Evolutionary conservation across 2,329 filamentous ascomycete genomes (phyloP).

Genomic region (Furcasterigmium furcatum): DNA sequence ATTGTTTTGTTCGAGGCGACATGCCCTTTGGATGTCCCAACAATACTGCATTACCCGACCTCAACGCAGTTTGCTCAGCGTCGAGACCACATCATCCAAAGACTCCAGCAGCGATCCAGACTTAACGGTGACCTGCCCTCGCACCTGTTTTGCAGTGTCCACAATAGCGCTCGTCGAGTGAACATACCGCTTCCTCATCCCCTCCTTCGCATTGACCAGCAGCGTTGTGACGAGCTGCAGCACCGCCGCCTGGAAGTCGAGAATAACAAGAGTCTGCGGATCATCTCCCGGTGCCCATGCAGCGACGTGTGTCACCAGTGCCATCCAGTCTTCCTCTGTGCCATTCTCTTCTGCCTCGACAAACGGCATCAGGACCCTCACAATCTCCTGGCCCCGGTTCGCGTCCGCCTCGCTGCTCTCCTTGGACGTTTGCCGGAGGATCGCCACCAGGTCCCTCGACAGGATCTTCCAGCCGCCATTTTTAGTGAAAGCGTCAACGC

Average conservation of each 20-base stretch:
- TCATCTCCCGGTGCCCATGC: constrained; percentile 39
- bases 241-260: constrained; percentile 51
- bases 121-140: constrained; percentile 19
- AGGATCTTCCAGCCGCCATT: constrained; percentile 54
- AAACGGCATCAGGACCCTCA: constrained; percentile 51
- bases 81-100: constrained; percentile 41
- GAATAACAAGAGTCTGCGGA: constrained; percentile 18
- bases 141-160: constrained; percentile 43
- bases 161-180: constrained; percentile 48
- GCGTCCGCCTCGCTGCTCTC: constrained; percentile 26
- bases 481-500: constrained; percentile 42
- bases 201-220: constrained; percentile 40
- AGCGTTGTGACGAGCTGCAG: constrained; percentile 54
- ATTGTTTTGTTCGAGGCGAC: too few relatives aligned
- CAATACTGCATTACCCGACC: too few relatives aligned
- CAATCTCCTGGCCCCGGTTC: constrained; percentile 50
- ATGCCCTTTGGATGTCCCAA: too few relatives aligned
- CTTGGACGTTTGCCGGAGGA: constrained; percentile 23
- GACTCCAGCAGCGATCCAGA: constrained; percentile 32
- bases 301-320: constrained; percentile 46
- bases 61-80: constrained; percentile 20
- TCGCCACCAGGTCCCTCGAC: constrained; percentile 42
- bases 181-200: constrained; percentile 45
- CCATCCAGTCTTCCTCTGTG: constrained; percentile 54
- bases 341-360: constrained; percentile 42